A percentile compares a stretch with the other conserved stretches of the same genome.
Evolutionary conservation across 2,329 filamentous ascomycete species (phyloP).

Genomic region (Penicillium sp.): DNA sequence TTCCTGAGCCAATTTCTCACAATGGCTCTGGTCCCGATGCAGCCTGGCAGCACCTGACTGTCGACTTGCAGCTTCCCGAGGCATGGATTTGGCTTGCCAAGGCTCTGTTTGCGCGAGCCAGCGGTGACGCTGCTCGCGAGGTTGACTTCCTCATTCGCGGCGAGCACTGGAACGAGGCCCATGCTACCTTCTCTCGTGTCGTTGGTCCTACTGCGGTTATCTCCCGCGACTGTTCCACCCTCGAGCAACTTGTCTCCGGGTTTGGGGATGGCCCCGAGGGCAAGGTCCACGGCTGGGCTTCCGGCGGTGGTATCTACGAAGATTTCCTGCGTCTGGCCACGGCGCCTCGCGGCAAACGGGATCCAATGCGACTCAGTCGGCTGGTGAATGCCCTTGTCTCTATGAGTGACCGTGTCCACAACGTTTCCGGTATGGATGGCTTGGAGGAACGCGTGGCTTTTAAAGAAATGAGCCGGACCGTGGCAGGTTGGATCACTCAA

Average conservation of each 20-base stretch:
- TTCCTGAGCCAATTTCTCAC: slow-evolving; percentile 54
- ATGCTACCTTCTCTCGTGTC: slow-evolving; percentile 70
- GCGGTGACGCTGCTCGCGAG: slow-evolving; percentile 63
- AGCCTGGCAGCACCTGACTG: slow-evolving; percentile 55
- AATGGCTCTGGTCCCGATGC: slow-evolving; percentile 31
- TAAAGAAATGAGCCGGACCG: slow-evolving; percentile 71
- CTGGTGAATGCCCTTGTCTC: slow-evolving; percentile 46
- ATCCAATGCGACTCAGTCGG: slow-evolving; percentile 39
- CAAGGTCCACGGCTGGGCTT: slow-evolving; percentile 65
- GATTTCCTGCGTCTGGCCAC: slow-evolving; percentile 52
- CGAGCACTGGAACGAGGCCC: slow-evolving; percentile 70
- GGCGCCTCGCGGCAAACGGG: slow-evolving; percentile 35
- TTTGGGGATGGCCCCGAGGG: slow-evolving; percentile 59
- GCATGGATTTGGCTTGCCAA: slow-evolving; percentile 84
- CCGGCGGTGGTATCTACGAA: slow-evolving; percentile 74
- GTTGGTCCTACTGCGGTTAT: slow-evolving; percentile 81
- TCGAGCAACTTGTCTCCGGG: slow-evolving; percentile 63
- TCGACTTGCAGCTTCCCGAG: slow-evolving; percentile 63
- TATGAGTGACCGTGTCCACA: slow-evolving; percentile 38
- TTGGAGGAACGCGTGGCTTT: slow-evolving; percentile 65
- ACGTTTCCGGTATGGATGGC: slow-evolving; percentile 49
- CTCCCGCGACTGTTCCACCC: slow-evolving; percentile 66
- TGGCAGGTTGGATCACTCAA: slow-evolving; percentile 60
- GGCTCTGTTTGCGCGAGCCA: slow-evolving; percentile 71
- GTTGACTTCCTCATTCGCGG: slow-evolving; percentile 76